A percentile compares a stretch with the other conserved stretches of the same genome.
These are phyloP conservation scores for Botryotinia globosa DNA, from an alignment of 2,329 filamentous ascomycete genomes.

Conservation along the genomic window DNA sequence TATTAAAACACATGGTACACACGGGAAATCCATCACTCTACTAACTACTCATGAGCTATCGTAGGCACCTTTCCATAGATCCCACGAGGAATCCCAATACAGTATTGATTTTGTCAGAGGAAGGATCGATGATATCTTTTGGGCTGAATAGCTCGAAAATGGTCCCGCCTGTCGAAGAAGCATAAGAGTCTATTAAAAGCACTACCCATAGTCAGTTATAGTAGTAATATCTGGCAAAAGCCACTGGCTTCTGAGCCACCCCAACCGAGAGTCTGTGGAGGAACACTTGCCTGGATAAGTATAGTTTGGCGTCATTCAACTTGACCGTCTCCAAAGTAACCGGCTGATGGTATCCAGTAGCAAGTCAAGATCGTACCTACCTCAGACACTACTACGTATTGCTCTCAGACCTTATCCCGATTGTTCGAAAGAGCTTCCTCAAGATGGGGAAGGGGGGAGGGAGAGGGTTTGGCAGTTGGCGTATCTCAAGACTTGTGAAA, in stretches of 20 bases:
- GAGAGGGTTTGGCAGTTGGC: background rate
- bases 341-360: background rate
- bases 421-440: background rate
- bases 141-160: background rate
- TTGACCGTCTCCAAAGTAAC: background rate
- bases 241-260: background rate
- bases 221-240: background rate
- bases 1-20: background rate
- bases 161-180: background rate
- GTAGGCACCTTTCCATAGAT: background rate
- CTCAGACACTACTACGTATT: background rate
- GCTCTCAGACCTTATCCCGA: background rate
- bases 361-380: slow-evolving; percentile 3
- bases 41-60: background rate
- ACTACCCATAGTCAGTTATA: background rate
- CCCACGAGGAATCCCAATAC: background rate
- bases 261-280: background rate
- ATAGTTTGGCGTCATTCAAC: background rate
- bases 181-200: background rate
- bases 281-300: background rate
- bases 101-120: background rate
- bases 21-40: background rate
- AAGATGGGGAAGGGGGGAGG: background rate
- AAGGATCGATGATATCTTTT: background rate
- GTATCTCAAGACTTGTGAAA: background rate